Base-by-base conservation (phyloP, 1,284 basidiomycete species). In the Cryptococcus deneoformans region DNA sequence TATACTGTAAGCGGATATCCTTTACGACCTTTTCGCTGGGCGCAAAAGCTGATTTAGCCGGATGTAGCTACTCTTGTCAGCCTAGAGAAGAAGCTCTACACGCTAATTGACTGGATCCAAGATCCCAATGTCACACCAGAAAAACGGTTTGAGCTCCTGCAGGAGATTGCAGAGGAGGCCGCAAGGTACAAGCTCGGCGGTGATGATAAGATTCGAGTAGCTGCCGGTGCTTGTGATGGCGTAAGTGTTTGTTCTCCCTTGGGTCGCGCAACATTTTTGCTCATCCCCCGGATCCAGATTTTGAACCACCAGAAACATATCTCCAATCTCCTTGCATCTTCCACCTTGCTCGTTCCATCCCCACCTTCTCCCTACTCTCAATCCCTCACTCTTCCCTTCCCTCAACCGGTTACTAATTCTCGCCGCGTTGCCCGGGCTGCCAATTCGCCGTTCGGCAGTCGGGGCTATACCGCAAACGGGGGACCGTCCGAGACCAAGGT, bases 201-300 rank as follows among this genome's bases (percentile, higher is more conserved):
- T 46, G 96, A 99, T 76, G 95, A 99, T 85, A 99, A 99, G 83
- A 98, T 99, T 74, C 86, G 94, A 69, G 93, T 98, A 58, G 93
- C 93, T 9, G 92, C 89, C 65, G 89, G 89, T 66, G 94, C 94
- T 9, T 92, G 92, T 54, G 95, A 99, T 79, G 90, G 82, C 12
- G 83, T 84, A 63, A 66, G 81, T 74, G 8, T 52, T 44, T 39
- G 6, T 14, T n/a, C 20, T 20, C 20, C 20, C 20, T 20, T 20
- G 20, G 20, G 20, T 20, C 20, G 20, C 20, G 20, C 20, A 20
- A 20, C 20, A 20, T 20, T 20, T 20, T 10, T n/a, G 20, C 51
- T 51, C 44, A 59, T 36, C n/a, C 11, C 11, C 12, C 16, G 40
- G 40, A 43, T 43, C 12, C 29, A 29, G 29, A 9, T 46, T 46